A percentile compares a stretch with the other conserved stretches of the same genome.
Evolutionary conservation across 176 grass and related monocot genomes (phyloP).

Genomic region (Panicum miliaceum): DNA sequence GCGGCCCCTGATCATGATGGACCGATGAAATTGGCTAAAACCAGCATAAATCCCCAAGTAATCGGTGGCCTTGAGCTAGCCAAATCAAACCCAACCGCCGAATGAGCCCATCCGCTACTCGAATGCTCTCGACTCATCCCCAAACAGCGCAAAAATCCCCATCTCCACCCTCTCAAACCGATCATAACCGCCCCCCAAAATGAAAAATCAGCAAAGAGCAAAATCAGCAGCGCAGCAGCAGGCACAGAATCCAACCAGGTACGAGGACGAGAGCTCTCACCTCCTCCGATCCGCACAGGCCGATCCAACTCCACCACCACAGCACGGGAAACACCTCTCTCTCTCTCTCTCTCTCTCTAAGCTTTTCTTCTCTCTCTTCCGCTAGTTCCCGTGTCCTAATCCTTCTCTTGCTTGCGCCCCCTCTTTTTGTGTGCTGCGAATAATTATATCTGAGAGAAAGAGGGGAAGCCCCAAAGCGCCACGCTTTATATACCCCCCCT

Average conservation of each 20-base stretch:
- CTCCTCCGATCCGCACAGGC: slow-evolving; percentile 50
- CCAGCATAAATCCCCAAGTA: slow-evolving; percentile 1
- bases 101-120: neutral
- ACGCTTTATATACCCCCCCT: slow-evolving; percentile 39
- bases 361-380: slow-evolving; percentile 18
- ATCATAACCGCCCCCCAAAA: neutral
- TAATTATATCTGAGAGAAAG: slow-evolving; percentile 22
- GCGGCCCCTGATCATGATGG: neutral
- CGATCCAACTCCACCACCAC: slow-evolving; percentile 36
- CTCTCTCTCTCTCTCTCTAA: slow-evolving; percentile 28
- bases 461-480: neutral
- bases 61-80: neutral
- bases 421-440: slow-evolving; percentile 41
- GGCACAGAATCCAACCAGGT: neutral
- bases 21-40: slow-evolving; percentile 27
- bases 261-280: slow-evolving; percentile 41
- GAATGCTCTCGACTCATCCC: neutral
- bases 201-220: neutral
- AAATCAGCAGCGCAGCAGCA: slow-evolving; percentile 9
- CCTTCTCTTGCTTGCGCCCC: slow-evolving; percentile 30
- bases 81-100: neutral
- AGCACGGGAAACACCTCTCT: neutral
- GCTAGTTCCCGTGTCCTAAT: slow-evolving; percentile 40
- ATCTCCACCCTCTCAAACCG: neutral
- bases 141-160: neutral